Conservation (phyloP, 331 rosid species). For the Cydonia oblonga region DNA sequence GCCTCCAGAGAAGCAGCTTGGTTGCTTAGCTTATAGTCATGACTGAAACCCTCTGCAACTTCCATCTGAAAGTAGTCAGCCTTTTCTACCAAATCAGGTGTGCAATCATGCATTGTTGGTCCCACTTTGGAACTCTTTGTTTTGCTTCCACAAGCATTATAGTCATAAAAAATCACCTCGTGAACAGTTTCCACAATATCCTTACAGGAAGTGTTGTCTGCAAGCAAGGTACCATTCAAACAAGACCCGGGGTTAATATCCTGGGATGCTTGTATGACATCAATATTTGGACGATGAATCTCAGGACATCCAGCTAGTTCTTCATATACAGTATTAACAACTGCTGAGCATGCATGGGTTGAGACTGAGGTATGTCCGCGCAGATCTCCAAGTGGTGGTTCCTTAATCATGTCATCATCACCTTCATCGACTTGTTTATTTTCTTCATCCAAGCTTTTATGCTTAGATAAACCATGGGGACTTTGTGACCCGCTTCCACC, state of each 20-base stretch:
- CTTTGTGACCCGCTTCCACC: background rate
- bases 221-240: constrained; percentile 18
- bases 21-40: constrained; percentile 15
- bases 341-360: background rate
- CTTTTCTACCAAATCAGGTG: constrained; percentile 18
- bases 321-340: background rate
- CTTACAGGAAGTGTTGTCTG: constrained; percentile 18
- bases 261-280: constrained; percentile 4
- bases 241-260: constrained; percentile 8
- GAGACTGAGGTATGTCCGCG: background rate
- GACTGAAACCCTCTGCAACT: constrained; percentile 3
- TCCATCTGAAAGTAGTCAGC: constrained; percentile 12
- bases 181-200: constrained; percentile 15
- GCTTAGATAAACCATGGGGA: background rate
- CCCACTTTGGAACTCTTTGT: constrained; percentile 11
- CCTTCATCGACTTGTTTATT: background rate
- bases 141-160: constrained; percentile 5
- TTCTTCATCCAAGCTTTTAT: background rate
- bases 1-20: constrained; percentile 18
- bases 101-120: constrained; percentile 13
- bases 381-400: background rate
- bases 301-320: background rate
- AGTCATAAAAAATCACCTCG: constrained; percentile 18
- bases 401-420: background rate
- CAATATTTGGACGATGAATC: background rate